Percentiles rank a stretch among this genome's conserved stretches.
Evolutionary conservation across 163 green algal genomes (phyloP).

Genomic region (Dunaliella salina): DNA sequence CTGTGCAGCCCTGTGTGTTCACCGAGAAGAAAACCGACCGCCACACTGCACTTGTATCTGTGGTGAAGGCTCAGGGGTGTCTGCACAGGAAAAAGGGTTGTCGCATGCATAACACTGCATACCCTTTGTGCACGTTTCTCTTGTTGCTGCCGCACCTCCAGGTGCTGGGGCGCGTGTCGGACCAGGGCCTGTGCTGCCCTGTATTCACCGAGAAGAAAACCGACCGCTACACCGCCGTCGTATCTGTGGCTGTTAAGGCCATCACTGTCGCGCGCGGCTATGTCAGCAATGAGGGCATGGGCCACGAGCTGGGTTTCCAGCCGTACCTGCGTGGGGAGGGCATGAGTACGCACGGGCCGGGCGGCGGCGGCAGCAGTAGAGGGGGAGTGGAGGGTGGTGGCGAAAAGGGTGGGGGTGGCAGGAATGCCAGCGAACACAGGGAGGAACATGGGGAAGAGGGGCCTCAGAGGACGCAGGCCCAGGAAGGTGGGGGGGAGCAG

Average conservation of each 20-base stretch:
- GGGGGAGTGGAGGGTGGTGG: no score
- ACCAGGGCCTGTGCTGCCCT: slow-evolving; percentile 34
- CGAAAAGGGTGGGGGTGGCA: no score
- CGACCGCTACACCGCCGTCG: slow-evolving; percentile 31
- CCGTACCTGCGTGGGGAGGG: slow-evolving; percentile 31
- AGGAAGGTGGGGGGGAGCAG: neutral
- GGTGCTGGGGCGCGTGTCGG: slow-evolving; percentile 33
- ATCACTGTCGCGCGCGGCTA: slow-evolving; percentile 38
- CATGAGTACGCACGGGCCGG: neutral
- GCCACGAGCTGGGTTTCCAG: slow-evolving; percentile 40
- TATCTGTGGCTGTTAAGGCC: slow-evolving; percentile 41
- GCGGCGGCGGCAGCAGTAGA: slow-evolving; percentile 8
- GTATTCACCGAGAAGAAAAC: slow-evolving; percentile 45
- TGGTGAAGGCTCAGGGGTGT: slow-evolving; percentile 8
- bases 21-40: slow-evolving; percentile 39
- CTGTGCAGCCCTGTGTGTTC: slow-evolving; percentile 37
- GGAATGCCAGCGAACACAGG: no score
- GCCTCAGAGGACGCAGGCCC: neutral
- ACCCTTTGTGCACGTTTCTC: neutral
- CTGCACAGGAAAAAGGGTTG: neutral
- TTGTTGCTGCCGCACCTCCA: neutral
- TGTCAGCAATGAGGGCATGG: slow-evolving; percentile 36
- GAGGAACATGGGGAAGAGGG: no score
- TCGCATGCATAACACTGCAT: neutral
- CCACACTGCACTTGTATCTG: slow-evolving; percentile 33